A percentile compares a stretch with the other conserved stretches of the same genome.
Conservation (phyloP, 306 rosid genomes). For the Cyamopsis tetragonoloba region DNA sequence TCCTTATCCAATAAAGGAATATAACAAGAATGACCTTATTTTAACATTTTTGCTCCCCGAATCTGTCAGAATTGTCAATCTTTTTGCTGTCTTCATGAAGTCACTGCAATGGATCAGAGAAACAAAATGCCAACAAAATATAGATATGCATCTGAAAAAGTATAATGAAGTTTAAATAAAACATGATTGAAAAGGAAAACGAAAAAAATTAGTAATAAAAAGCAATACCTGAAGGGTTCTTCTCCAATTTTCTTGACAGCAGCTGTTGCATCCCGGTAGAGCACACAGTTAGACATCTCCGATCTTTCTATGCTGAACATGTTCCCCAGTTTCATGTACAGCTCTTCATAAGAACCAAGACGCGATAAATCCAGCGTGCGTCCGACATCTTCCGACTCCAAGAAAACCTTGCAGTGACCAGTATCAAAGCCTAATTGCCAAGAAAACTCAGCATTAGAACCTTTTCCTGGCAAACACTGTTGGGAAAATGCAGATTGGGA, state of each 20-base stretch:
- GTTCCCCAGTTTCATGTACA: constrained; percentile 59
- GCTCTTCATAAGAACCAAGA: constrained; percentile 75
- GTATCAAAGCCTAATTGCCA: constrained; percentile 65
- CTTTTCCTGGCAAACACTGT: constrained; percentile 42
- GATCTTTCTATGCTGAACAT: constrained; percentile 78
- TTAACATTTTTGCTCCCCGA: constrained; percentile 43
- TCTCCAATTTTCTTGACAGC: constrained; percentile 71
- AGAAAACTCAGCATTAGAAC: constrained; percentile 47
- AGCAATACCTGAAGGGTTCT: constrained; percentile 78
- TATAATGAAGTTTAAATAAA: background rate
- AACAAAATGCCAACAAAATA: background rate
- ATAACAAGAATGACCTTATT: background rate
- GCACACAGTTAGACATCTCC: constrained; percentile 55
- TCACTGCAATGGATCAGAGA: constrained; percentile 53
- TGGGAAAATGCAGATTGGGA: constrained; percentile 36
- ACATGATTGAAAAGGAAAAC: background rate
- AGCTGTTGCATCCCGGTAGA: constrained; percentile 68
- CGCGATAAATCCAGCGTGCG: constrained; percentile 67
- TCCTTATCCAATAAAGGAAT: background rate
- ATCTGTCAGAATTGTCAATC: constrained; percentile 64
- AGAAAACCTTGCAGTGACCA: constrained; percentile 87
- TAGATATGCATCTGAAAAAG: background rate
- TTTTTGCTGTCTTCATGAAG: constrained; percentile 70
- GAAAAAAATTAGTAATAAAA: background rate
- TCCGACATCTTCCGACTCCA: constrained; percentile 93